Evolutionary conservation across 2,329 filamentous ascomycete species (phyloP), one percentile per base, ranked within the genome.

Genomic region (Fusarium sp.): DNA sequence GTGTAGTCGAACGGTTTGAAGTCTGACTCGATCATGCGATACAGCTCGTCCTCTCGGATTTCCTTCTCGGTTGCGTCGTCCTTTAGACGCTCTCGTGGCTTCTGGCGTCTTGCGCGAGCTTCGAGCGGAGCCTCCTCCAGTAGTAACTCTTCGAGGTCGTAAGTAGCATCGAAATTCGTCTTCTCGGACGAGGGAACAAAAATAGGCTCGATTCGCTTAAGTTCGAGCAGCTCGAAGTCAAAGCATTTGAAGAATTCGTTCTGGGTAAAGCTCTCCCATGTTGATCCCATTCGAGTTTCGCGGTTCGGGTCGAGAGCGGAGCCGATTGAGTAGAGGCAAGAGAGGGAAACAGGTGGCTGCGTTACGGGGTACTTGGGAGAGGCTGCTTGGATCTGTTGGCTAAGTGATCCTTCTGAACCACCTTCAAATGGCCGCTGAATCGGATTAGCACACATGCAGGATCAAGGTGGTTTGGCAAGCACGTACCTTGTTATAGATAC

Each of bases 81-180:
- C 80, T 96, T 95, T 77, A 99, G 83, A 70, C 93, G 91, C 70
- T 97, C 94, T 67, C 96, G 88, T 3, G 96, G 96, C 80, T 98
- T 98, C 79, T 98, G 96, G 76, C 95, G 90, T 72, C 96, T 88
- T 50, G 96, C 94, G 75, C 96, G 87, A 57, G 96, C 96, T 80
- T 99, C 96, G 8, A 99, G 83, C 2, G 96, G 96, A 15, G 96
- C 96, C 78, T 99, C 96, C 80, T 99, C 96, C 43, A 99, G 81
- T 3, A 99, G 82, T 21, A 99, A 80, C 79, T 99, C 96, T 77
- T 99, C 96, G 50, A 99, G 83, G 79, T 99, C 96, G 77, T 99
- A 98, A 1, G 96, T 99, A 7, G 96, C 96, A 80, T 99, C 96
- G 72, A 99, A 99, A 78, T 99, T 99, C 6, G 96, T 98, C 86